Base-by-base conservation (phyloP, 1,284 basidiomycete genomes). In the Tilletia setariae region DNA sequence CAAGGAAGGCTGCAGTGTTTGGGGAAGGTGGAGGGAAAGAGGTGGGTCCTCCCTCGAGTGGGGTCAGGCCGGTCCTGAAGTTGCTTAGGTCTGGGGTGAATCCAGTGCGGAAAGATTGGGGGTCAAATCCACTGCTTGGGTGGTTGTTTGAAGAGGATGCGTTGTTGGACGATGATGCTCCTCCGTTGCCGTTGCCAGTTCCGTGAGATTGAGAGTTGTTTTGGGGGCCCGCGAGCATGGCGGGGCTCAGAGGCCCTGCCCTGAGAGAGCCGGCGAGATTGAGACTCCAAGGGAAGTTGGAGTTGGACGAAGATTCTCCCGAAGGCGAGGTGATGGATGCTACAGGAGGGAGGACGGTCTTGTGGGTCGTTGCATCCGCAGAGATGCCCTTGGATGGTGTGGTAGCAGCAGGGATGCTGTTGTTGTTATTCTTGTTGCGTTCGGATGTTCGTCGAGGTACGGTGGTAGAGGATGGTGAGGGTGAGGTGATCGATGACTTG, bases 1-100 rank as follows among this genome's bases (percentile, higher is more conserved):
- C 91, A 67, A 97, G 88, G 84, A 97, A 92, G 13, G 94, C 93
- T 3, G 92, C 90, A 9, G 94, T 96, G 79, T 91, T 91, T 0
- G 94, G 94, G 61, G 90, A 91, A 0, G 92, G 89, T 44, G 91
- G 89, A 1, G 93, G 92, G 71, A 74, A 77, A 7, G 70, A 70
- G 83, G 92, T 93, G 28, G 67, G 65, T n/a, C 72, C 72, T 19
- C 73, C 65, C 40, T 89, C 90, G 8, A 78, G 67, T 2, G 78
- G 78, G 73, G 92, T 90, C 68, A 92, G 88, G 63, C 77, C 71
- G 0, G 78, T 79, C 64, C 77, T 74, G 68, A 78, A 78, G 53
- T 83, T 83, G 72, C 83, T 83, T 63, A 82, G 78, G 21, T 83
- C 83, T 44, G 93, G 93, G 0, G 93, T 95, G 74, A 94, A 88